Conservation (phyloP, 257 asterid genomes). For the Solanum neorickii region DNA sequence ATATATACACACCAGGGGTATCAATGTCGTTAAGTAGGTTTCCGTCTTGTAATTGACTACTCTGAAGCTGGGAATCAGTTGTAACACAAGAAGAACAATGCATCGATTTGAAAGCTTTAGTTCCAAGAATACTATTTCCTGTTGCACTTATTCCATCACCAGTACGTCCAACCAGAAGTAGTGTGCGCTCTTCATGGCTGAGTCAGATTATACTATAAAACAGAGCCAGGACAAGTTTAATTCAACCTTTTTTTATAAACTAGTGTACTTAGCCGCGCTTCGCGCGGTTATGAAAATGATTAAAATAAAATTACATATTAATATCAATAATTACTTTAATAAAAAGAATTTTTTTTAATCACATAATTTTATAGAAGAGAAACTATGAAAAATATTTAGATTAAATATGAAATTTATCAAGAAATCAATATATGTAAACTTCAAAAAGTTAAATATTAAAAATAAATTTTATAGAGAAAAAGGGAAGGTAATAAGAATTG, state of each 20-base stretch:
- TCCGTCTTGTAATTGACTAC: constrained; percentile 39
- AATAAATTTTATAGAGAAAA: too few relatives aligned
- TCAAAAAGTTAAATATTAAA: too few relatives aligned
- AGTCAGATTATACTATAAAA: not conserved
- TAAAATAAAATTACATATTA: too few relatives aligned
- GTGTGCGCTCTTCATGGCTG: constrained; percentile 25
- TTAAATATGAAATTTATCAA: too few relatives aligned
- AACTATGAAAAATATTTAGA: too few relatives aligned
- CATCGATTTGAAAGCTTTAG: constrained; percentile 51
- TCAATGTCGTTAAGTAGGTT: constrained; percentile 58
- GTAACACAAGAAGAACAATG: constrained; percentile 67
- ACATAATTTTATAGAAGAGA: too few relatives aligned
- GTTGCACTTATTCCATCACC: constrained; percentile 94
- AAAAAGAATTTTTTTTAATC: too few relatives aligned
- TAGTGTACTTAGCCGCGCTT: too few relatives aligned
- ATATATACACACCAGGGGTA: constrained; percentile 40
- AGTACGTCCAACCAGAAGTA: constrained; percentile 73
- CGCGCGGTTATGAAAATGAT: too few relatives aligned
- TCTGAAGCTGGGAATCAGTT: constrained; percentile 54
- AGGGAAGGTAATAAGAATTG: too few relatives aligned
- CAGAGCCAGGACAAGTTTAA: not conserved
- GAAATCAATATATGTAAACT: too few relatives aligned
- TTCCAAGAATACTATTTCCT: constrained; percentile 58
- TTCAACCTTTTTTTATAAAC: not conserved
- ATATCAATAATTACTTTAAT: too few relatives aligned